Percentiles rank a stretch among this genome's conserved stretches.
Conservation (phyloP, 140 eudicot genomes). For the Stevia rebaudiana region DNA sequence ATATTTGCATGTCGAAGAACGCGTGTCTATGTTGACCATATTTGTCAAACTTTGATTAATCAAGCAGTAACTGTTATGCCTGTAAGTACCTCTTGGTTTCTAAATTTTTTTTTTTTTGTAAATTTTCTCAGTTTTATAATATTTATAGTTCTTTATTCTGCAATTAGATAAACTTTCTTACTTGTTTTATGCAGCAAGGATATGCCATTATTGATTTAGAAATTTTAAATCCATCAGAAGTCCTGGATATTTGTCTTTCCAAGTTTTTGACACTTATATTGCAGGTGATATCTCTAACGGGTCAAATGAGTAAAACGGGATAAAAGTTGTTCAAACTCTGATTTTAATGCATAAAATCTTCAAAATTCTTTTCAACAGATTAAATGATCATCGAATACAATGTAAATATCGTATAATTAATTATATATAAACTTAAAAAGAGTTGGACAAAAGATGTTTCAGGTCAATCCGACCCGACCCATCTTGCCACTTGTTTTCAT, state of each 20-base stretch:
- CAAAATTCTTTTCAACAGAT: not conserved
- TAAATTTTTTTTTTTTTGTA: not conserved
- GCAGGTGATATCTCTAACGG: conserved; percentile 45
- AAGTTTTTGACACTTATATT: conserved; percentile 55
- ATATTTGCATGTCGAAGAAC: conserved; percentile 62
- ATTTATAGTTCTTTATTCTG: not conserved
- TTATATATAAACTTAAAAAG: not conserved
- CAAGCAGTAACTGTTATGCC: conserved; percentile 56
- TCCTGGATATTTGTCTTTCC: conserved; percentile 50
- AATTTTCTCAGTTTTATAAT: not conserved
- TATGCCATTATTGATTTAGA: conserved; percentile 56
- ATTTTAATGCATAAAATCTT: not conserved
- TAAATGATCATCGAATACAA: not conserved
- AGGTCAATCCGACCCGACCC: conserved; percentile 1
- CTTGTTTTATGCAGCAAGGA: conserved; percentile 57
- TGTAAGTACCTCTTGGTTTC: conserved; percentile 40
- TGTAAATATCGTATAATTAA: not conserved
- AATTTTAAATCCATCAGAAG: conserved; percentile 39
- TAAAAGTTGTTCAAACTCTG: not conserved
- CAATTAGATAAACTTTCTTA: not conserved
- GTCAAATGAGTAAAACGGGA: not conserved
- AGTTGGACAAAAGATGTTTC: not conserved
- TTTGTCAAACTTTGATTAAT: conserved; percentile 43
- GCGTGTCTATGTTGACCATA: conserved; percentile 53
- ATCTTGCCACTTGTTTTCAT: conserved; percentile 2